phyloP scores from a whole-genome alignment of 2,329 filamentous ascomycete genomes.

The Cladobotryum mycophilum region DNA sequence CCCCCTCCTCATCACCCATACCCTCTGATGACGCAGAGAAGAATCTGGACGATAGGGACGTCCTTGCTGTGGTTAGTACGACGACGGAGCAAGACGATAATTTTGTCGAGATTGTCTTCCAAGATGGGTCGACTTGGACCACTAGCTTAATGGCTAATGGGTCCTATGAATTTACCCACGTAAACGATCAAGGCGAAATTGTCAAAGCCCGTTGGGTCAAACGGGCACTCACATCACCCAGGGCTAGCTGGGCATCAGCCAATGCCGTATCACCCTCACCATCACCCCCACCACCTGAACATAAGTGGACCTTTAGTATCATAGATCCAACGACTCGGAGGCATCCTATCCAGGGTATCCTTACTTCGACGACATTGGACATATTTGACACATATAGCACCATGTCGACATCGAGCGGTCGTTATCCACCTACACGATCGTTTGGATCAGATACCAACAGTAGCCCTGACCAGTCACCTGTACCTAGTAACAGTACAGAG shows the following conservation, averaged over 20 bases:
- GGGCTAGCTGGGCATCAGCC: constrained; percentile 13
- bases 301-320: constrained; percentile 70
- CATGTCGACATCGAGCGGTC: constrained; percentile 43
- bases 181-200: constrained; percentile 50
- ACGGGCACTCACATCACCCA: constrained; percentile 24
- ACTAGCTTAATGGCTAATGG: constrained; percentile 47
- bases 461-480: constrained; percentile 16
- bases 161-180: constrained; percentile 60
- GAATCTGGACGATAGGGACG: constrained; percentile 40
- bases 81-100: constrained; percentile 43
- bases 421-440: constrained; percentile 39
- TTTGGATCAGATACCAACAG: constrained; percentile 20
- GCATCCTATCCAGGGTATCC: constrained; percentile 67
- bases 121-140: constrained; percentile 55
- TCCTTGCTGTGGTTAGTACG: constrained; percentile 65
- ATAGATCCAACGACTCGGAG: constrained; percentile 62
- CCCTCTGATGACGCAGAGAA: constrained; percentile 36
- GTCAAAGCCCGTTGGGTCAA: constrained; percentile 66
- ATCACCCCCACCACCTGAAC: constrained; percentile 31
- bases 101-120: constrained; percentile 59
- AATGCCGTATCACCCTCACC: constrained; percentile 17
- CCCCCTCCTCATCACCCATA: constrained; percentile 16
- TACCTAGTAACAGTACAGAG: constrained; percentile 18
- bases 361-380: constrained; percentile 58
- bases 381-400: constrained; percentile 63